Conservation (phyloP, 495 filamentous ascomycete genomes). For the Penicillium manginii region DNA sequence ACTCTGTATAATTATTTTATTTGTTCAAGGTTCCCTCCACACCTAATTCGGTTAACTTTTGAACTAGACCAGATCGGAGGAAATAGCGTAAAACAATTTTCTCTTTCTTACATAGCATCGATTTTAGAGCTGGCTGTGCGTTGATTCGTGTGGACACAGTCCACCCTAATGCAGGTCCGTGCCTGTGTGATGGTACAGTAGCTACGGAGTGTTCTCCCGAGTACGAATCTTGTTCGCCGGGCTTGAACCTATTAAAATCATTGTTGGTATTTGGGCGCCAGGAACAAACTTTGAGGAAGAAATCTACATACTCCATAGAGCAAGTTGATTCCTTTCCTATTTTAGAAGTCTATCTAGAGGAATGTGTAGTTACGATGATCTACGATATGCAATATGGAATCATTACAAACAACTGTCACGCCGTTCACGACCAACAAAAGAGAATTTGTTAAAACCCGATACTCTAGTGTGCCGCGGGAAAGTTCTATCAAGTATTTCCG, state of each 20-base stretch:
- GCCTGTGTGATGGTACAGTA: constrained; percentile 9
- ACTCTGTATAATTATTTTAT: background rate
- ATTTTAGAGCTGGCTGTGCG: constrained; percentile 8
- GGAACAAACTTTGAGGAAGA: background rate
- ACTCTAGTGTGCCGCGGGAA: too few species aligned
- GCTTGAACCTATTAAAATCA: constrained; percentile 11
- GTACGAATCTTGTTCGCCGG: constrained; percentile 8
- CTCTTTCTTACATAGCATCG: constrained; percentile 1
- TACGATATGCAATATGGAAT: too few species aligned
- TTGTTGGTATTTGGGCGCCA: constrained; percentile 1
- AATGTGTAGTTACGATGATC: background rate
- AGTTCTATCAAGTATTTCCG: too few species aligned
- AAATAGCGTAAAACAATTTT: background rate
- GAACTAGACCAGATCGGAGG: background rate
- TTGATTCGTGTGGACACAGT: background rate
- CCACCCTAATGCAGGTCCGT: constrained; percentile 14
- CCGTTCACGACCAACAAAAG: too few species aligned
- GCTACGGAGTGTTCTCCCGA: constrained; percentile 18
- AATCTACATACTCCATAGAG: background rate
- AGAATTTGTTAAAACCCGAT: too few species aligned
- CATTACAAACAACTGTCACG: too few species aligned
- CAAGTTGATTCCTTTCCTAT: background rate
- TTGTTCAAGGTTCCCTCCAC: background rate
- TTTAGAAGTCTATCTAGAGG: background rate
- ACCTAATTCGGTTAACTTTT: constrained; percentile 2